These are phyloP conservation scores for Huntiella decipiens DNA, from an alignment of 2,329 filamentous ascomycete species.

Conservation along the genomic window DNA sequence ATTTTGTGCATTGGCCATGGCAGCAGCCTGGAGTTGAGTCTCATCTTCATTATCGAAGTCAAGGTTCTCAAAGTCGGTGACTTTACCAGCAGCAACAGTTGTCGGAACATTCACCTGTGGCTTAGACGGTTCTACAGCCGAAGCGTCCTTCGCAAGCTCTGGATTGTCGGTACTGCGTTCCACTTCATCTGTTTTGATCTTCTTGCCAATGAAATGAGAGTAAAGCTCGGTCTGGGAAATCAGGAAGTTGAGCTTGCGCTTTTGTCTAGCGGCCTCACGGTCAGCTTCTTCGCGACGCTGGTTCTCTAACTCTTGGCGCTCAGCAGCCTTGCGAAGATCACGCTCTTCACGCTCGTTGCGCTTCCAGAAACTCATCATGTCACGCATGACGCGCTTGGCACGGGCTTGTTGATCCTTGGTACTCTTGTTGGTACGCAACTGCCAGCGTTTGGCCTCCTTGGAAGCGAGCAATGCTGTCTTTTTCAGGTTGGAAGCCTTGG, in stretches of 20 bases:
- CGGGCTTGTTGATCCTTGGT: slow-evolving; percentile 93
- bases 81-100: slow-evolving; percentile 41
- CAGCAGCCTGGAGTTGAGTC: slow-evolving; percentile 57
- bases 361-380: slow-evolving; percentile 99
- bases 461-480: slow-evolving; percentile 94
- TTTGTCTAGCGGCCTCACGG: slow-evolving; percentile 90
- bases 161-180: slow-evolving; percentile 75
- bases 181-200: slow-evolving; percentile 93
- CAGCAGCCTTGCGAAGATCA: slow-evolving; percentile 79
- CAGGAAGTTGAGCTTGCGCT: slow-evolving; percentile 96
- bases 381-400: slow-evolving; percentile 94
- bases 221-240: slow-evolving; percentile 98
- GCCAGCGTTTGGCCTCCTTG: slow-evolving; percentile 95
- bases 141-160: slow-evolving; percentile 41
- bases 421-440: slow-evolving; percentile 93
- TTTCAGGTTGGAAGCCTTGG: slow-evolving; percentile 84
- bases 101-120: slow-evolving; percentile 33
- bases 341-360: slow-evolving; percentile 94
- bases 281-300: slow-evolving; percentile 94
- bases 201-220: slow-evolving; percentile 98
- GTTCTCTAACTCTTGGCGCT: slow-evolving; percentile 89
- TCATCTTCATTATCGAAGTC: slow-evolving; percentile 95
- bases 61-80: slow-evolving; percentile 85
- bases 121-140: slow-evolving; percentile 22
- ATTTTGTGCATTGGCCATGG: slow-evolving; percentile 88